Base-by-base conservation (phyloP, 148 eudicot species). In the Cornus kousa region DNA sequence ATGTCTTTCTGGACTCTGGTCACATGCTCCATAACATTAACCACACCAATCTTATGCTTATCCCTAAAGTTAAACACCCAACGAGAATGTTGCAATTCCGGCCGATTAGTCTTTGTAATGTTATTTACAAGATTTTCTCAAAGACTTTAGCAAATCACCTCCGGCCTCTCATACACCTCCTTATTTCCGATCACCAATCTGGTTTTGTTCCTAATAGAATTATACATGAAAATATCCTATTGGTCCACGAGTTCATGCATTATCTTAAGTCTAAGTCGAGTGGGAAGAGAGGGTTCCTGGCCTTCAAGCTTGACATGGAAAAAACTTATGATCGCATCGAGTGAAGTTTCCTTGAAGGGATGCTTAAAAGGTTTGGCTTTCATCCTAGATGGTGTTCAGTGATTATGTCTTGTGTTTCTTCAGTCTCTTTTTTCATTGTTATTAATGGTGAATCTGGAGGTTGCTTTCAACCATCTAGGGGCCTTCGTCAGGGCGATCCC, bases 271-370 rank as follows among this genome's bases (percentile, higher is more conserved):
- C 5, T 23, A 69, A 69, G 28, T 10, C 10, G 0, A 69, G 14
- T 9, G 32, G 22, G 5, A 7, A 6, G 4, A 20, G 17, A 2
- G 72, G 72, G 10, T 6, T 17, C 35, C 28, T 69, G 72, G 72
- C 72, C 13, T 28, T 28, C 28, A 28, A 28, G 28, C 28, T n/a
- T n/a, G n/a, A n/a, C n/a, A n/a, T n/a, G n/a, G n/a, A 14, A 22
- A 69, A 69, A 28, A 40, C 72, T 5, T 69, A 69, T 69, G 72
- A 69, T 69, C 31, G 72, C 9, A 40, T 69, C 13, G 72, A 69
- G 37, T 69, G 72, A 40, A 31, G 8, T 19, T 69, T 69, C 23
- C 37, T 69, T 5, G 9, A 24, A 24, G 17, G 7, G 72, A 24
- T 69, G 9, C 28, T 69, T 35, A 14, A 7, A 9, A 1, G 37